These are phyloP conservation scores for Diaporthe batatas DNA, from an alignment of 2,329 filamentous ascomycete genomes.

Conservation along the genomic window DNA sequence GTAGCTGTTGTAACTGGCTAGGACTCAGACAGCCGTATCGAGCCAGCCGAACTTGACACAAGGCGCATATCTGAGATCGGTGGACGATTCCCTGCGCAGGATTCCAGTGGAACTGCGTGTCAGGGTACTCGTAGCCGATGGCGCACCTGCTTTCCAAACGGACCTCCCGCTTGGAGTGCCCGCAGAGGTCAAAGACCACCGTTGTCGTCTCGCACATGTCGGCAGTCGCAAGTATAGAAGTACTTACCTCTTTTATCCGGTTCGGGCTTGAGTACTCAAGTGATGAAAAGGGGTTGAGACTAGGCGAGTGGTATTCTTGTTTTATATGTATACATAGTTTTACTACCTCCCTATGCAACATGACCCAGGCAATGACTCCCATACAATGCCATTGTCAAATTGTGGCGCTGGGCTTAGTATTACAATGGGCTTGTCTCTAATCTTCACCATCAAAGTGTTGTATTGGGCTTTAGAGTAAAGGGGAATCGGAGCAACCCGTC, in stretches of 20 bases:
- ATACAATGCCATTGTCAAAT: not conserved
- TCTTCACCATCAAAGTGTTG: not conserved
- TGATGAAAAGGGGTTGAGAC: not conserved
- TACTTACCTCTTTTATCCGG: not conserved
- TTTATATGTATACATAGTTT: not conserved
- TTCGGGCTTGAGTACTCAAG: not conserved
- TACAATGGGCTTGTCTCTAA: not conserved
- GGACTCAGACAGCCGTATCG: not conserved
- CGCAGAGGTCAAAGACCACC: not conserved
- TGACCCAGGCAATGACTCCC: not conserved
- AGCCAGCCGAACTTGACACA: not conserved
- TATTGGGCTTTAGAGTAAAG: not conserved
- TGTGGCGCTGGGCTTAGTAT: not conserved
- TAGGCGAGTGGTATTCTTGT: not conserved
- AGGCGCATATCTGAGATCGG: not conserved
- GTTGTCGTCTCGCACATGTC: conserved; percentile 9
- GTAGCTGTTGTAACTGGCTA: not conserved
- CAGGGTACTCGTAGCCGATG: not conserved
- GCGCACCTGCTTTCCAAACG: not conserved
- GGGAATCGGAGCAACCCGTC: not conserved
- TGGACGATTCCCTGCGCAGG: not conserved
- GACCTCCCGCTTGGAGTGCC: not conserved
- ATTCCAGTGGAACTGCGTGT: not conserved
- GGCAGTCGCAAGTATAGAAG: too few species aligned
- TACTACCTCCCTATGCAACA: too few species aligned